Percentiles rank a stretch among this genome's conserved stretches.
Evolutionary conservation across 2,329 filamentous ascomycete species (phyloP).

Genomic region (Microcyclosporella mali): DNA sequence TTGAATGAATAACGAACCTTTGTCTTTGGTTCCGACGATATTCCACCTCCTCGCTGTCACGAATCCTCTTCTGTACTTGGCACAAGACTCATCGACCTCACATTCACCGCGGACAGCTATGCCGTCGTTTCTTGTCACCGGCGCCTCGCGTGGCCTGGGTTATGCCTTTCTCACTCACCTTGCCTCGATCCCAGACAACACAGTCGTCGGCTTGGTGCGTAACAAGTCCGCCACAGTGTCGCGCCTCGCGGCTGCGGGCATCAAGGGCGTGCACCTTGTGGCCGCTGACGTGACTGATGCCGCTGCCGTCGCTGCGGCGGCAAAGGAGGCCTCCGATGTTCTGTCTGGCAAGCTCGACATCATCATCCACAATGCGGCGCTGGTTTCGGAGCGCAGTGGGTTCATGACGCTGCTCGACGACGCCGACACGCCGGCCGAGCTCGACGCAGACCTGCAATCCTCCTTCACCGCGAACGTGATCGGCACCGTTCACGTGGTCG

Average conservation of each 20-base stretch:
- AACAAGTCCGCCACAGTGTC: conserved; percentile 19
- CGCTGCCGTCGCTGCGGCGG: conserved; percentile 33
- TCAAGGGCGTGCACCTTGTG: conserved; percentile 42
- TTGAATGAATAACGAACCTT: no score
- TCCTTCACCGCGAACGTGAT: conserved; percentile 24
- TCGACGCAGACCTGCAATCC: conserved; percentile 17
- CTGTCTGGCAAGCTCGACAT: conserved; percentile 26
- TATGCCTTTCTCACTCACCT: conserved; percentile 30
- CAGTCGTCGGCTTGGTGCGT: conserved; percentile 34
- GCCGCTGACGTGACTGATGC: conserved; percentile 42
- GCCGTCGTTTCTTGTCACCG: conserved; percentile 31
- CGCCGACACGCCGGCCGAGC: conserved; percentile 7
- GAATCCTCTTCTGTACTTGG: not conserved
- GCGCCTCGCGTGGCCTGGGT: conserved; percentile 31
- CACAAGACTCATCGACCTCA: not conserved
- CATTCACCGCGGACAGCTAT: conserved; percentile 13
- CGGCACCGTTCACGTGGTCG: conserved; percentile 21
- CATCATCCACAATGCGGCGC: conserved; percentile 31
- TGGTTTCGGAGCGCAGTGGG: conserved; percentile 10
- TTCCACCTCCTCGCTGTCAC: no score
- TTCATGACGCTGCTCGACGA: conserved; percentile 19
- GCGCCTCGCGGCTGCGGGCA: conserved; percentile 16
- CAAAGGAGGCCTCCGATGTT: conserved; percentile 17
- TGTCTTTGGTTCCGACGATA: no score
- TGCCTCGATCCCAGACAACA: conserved; percentile 26